Conservation (phyloP, 345 rosid genomes). For the Salix caprea region DNA sequence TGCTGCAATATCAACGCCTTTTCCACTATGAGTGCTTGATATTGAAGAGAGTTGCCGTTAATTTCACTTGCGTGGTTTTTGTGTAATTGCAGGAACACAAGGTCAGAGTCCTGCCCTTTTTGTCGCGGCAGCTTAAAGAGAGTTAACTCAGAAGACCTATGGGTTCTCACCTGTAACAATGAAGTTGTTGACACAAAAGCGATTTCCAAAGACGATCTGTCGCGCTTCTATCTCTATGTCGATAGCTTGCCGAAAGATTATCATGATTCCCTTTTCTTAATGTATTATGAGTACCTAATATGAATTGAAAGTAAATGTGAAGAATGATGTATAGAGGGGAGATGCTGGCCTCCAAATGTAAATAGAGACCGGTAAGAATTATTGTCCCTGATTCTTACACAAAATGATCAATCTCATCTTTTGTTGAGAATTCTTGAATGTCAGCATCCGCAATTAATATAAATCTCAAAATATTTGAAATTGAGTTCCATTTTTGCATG, state of each 20-base stretch:
- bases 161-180: constrained; percentile 83
- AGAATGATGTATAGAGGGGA: constrained; percentile 51
- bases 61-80: not conserved
- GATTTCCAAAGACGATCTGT: constrained; percentile 59
- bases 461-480: not conserved
- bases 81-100: constrained; percentile 61
- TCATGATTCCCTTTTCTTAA: constrained; percentile 77
- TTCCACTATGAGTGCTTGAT: not conserved
- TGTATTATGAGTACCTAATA: constrained; percentile 76
- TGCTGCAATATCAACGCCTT: not conserved
- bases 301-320: constrained; percentile 29
- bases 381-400: constrained; percentile 16
- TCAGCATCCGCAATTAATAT: too few species aligned
- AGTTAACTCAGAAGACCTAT: constrained; percentile 88
- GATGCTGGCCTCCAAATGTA: constrained; percentile 49
- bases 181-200: constrained; percentile 81
- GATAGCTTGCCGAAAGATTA: constrained; percentile 75
- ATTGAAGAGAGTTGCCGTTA: not conserved
- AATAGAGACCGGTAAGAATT: constrained; percentile 44
- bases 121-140: constrained; percentile 93
- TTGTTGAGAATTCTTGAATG: constrained; percentile 8
- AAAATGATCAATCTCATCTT: constrained; percentile 18
- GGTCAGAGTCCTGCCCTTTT: constrained; percentile 93
- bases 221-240: constrained; percentile 70
- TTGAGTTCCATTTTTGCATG: not conserved